Evolutionary conservation across 169 alveolate species (phyloP).

Genomic region (Eimeria zaria): DNA sequence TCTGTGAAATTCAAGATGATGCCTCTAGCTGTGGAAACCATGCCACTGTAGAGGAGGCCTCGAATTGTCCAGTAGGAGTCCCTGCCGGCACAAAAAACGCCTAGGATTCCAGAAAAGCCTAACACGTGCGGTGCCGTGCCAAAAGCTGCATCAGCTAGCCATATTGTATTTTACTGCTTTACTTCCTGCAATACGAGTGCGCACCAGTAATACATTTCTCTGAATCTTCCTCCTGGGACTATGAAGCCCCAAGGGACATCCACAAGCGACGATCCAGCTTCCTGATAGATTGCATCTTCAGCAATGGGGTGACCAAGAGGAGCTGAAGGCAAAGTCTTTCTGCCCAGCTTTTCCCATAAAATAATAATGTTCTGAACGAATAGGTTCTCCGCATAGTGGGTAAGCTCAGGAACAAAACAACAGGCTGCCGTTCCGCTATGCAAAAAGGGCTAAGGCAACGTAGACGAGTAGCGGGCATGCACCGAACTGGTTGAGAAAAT

Average conservation of each 20-base stretch:
- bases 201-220: constrained; percentile 87
- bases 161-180: background rate
- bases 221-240: constrained; percentile 87
- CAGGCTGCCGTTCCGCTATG: background rate
- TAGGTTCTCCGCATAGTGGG: background rate
- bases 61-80: constrained; percentile 85
- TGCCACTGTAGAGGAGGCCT: constrained; percentile 83
- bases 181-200: background rate
- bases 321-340: background rate
- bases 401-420: background rate
- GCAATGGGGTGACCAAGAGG: background rate
- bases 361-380: background rate
- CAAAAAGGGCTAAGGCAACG: background rate
- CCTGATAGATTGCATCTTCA: background rate
- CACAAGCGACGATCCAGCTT: constrained; percentile 22
- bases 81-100: constrained; percentile 5
- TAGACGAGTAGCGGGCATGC: background rate
- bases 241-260: constrained; percentile 76
- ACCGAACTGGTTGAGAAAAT: background rate
- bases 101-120: background rate
- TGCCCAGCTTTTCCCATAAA: constrained; percentile 23
- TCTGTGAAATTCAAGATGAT: constrained; percentile 79
- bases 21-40: constrained; percentile 85
- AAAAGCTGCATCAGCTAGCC: background rate
- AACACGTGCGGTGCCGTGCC: background rate